Percentiles rank a stretch among this genome's conserved stretches.
Evolutionary conservation across 202 grass and related monocot species (phyloP).

Genomic region (Tripidium arundinaceum): DNA sequence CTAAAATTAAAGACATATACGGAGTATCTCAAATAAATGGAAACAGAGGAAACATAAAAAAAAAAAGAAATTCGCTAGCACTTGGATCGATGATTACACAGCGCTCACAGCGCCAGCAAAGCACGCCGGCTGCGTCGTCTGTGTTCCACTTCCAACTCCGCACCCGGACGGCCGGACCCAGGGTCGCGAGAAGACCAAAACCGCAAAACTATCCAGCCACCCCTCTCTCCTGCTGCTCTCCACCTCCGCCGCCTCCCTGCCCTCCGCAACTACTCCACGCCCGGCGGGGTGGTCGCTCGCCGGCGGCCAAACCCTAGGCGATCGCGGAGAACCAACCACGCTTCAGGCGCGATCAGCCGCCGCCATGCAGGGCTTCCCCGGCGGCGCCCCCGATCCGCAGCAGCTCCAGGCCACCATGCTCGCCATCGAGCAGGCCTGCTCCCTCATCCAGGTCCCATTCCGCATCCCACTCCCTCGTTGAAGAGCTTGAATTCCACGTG

Average conservation of each 20-base stretch:
- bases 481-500: constrained; percentile 13
- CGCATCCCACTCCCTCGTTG: background rate
- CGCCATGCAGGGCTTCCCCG: constrained; percentile 78
- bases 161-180: background rate
- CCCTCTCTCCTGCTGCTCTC: background rate
- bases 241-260: constrained; percentile 15
- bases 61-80: background rate
- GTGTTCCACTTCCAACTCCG: background rate
- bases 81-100: constrained; percentile 27
- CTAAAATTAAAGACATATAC: too few species aligned
- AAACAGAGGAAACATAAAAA: background rate
- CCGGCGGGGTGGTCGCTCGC: background rate
- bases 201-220: background rate
- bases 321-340: constrained; percentile 12
- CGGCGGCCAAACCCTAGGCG: constrained; percentile 29
- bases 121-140: constrained; percentile 17
- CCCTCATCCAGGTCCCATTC: constrained; percentile 64
- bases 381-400: constrained; percentile 53
- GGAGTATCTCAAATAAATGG: too few species aligned
- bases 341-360: constrained; percentile 9
- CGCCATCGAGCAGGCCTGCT: constrained; percentile 87
- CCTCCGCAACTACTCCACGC: constrained; percentile 17
- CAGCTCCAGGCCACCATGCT: constrained; percentile 80
- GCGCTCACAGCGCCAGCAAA: constrained; percentile 13
- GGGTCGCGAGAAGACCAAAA: background rate